Conservation (phyloP, 441 rosid genomes). For the Biscutella laevigata region DNA sequence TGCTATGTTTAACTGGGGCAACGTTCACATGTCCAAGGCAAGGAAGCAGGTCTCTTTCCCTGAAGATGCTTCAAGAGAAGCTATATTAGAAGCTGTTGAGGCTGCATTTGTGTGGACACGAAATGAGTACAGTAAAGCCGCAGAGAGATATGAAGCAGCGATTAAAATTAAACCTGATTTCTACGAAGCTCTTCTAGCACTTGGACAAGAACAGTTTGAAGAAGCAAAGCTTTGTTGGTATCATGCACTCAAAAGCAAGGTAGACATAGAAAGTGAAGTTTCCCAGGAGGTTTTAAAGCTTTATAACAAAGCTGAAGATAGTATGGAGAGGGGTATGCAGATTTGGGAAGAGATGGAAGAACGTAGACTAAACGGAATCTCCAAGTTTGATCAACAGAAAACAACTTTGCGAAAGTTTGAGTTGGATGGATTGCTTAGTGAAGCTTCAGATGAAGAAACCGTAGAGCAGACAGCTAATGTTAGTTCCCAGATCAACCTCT, state of each 20-base stretch:
- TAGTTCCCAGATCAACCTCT: conserved; percentile 78
- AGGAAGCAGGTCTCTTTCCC: conserved; percentile 59
- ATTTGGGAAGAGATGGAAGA: conserved; percentile 89
- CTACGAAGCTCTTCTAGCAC: conserved; percentile 78
- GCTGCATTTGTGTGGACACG: conserved; percentile 62
- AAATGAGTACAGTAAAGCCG: conserved; percentile 58
- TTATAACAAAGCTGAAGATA: conserved; percentile 82
- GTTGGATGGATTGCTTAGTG: conserved; percentile 48
- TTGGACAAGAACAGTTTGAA: conserved; percentile 85
- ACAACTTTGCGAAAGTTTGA: conserved; percentile 51
- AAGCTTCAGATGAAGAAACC: conserved; percentile 50
- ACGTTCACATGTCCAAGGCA: conserved; percentile 87
- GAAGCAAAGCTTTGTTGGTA: conserved; percentile 93
- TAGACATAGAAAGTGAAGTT: conserved; percentile 51
- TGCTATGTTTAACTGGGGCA: conserved; percentile 95
- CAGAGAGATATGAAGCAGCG: conserved; percentile 64
- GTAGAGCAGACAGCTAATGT: conserved; percentile 68
- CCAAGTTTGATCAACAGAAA: conserved; percentile 49
- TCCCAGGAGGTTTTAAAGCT: conserved; percentile 67
- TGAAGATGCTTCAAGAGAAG: conserved; percentile 61
- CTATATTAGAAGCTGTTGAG: conserved; percentile 44
- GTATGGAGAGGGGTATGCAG: conserved; percentile 89
- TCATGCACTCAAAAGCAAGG: conserved; percentile 59
- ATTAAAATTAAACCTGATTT: conserved; percentile 78
- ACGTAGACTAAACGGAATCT: conserved; percentile 52